These are phyloP conservation scores for Lotmaria passim DNA, from an alignment of 208 protist species.

Conservation along the genomic window DNA sequence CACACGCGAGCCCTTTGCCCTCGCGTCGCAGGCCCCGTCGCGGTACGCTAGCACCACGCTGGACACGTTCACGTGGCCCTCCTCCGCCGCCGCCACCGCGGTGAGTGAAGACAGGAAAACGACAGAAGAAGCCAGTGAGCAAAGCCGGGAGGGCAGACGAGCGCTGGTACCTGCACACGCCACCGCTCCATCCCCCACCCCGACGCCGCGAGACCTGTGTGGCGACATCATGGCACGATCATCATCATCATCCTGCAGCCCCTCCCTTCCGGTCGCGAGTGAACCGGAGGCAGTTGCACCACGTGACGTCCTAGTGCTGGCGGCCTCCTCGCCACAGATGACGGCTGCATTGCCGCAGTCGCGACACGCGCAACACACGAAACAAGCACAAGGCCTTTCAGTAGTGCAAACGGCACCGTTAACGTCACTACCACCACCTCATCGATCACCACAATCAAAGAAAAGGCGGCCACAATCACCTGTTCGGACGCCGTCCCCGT, in stretches of 20 bases:
- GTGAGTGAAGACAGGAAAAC: neutral
- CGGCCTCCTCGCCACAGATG: neutral
- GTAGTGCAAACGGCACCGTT: no score
- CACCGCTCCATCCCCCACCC: conserved; percentile 30
- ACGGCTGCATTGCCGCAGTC: neutral
- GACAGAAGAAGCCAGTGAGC: neutral
- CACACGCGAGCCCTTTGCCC: conserved; percentile 12
- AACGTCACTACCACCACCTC: no score
- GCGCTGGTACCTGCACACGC: neutral
- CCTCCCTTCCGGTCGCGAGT: no score
- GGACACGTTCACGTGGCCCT: neutral
- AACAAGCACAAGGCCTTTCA: no score
- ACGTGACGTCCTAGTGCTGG: no score
- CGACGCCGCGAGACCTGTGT: conserved; percentile 15
- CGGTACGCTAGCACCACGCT: neutral
- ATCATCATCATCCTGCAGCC: neutral
- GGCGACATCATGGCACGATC: neutral
- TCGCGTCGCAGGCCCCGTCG: neutral
- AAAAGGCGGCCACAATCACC: neutral
- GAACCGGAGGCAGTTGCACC: no score
- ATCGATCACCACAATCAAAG: neutral
- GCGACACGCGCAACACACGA: no score
- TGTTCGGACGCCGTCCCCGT: neutral
- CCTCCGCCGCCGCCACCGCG: neutral
- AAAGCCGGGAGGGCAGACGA: neutral